Evolutionary conservation across 192 early-diverging fungal species (phyloP).

Genomic region (Backusella circina): DNA sequence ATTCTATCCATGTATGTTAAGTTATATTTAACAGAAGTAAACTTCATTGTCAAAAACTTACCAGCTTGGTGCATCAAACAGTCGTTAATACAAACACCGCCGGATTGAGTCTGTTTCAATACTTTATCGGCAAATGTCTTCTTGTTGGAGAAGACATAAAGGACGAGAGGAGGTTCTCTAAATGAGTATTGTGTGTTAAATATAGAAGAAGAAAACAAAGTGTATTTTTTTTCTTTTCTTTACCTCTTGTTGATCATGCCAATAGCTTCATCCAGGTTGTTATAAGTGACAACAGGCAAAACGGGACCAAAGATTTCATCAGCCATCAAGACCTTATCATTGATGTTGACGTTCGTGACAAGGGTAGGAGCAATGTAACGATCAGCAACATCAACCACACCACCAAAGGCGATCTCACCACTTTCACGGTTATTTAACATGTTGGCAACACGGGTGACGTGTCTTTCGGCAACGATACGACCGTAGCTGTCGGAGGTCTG

Average conservation of each 20-base stretch:
- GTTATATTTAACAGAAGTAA: neutral
- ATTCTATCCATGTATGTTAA: conserved; percentile 16
- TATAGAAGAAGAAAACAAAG: neutral
- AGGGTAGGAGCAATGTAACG: conserved; percentile 82
- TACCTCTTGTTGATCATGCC: conserved; percentile 51
- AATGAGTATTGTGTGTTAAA: too few relatives aligned
- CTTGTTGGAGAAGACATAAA: conserved; percentile 70
- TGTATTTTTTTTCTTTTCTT: neutral
- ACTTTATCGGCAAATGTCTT: conserved; percentile 53
- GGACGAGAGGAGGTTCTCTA: conserved; percentile 71
- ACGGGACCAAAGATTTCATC: conserved; percentile 94
- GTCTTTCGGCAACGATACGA: conserved; percentile 58
- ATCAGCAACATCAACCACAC: conserved; percentile 55
- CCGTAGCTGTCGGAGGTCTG: conserved; percentile 43
- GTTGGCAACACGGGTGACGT: conserved; percentile 57
- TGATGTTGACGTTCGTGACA: conserved; percentile 61
- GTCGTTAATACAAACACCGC: conserved; percentile 80
- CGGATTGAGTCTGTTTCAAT: conserved; percentile 67
- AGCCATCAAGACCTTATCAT: conserved; percentile 63
- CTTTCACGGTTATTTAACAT: conserved; percentile 44
- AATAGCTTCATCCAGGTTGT: conserved; percentile 62
- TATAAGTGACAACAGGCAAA: conserved; percentile 72
- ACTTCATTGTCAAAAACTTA: conserved; percentile 27
- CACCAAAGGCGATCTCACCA: conserved; percentile 58
- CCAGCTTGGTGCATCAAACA: conserved; percentile 61